phyloP scores from a whole-genome alignment of 768 basidiomycete species.

The Naematelia aurantialba region DNA sequence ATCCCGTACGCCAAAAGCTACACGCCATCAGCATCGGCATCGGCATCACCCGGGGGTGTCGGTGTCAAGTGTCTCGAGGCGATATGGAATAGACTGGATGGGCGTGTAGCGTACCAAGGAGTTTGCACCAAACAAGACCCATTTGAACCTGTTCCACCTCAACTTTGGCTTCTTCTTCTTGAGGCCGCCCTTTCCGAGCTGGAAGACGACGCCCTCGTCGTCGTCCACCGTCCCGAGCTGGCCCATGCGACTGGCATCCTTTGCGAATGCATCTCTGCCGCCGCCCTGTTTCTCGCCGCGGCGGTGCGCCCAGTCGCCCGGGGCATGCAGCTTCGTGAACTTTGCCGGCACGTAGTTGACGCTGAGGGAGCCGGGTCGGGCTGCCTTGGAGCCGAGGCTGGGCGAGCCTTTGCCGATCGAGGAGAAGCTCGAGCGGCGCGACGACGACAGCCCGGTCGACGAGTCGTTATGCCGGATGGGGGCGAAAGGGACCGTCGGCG shows the following conservation, averaged over 20 bases:
- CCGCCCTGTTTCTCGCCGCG: conserved; percentile 58
- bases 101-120: conserved; percentile 53
- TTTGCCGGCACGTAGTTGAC: conserved; percentile 75
- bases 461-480: not conserved
- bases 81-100: not conserved
- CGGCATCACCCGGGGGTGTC: not conserved
- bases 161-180: conserved; percentile 54
- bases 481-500: conserved; percentile 9
- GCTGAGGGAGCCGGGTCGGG: conserved; percentile 51
- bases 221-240: conserved; percentile 59
- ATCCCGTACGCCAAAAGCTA: conserved; percentile 64
- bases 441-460: not conserved
- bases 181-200: conserved; percentile 52
- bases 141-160: conserved; percentile 82
- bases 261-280: conserved; percentile 64
- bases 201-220: conserved; percentile 50
- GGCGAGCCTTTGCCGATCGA: not conserved
- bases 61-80: conserved; percentile 6
- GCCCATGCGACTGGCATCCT: conserved; percentile 59
- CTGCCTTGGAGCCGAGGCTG: not conserved
- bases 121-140: conserved; percentile 69
- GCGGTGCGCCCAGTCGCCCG: conserved; percentile 54
- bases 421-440: conserved; percentile 10
- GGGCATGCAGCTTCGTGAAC: conserved; percentile 58
- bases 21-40: conserved; percentile 1